Evolutionary conservation across 352 stramenopile species (phyloP).

Genomic region (Elongisporangium undulatum): DNA sequence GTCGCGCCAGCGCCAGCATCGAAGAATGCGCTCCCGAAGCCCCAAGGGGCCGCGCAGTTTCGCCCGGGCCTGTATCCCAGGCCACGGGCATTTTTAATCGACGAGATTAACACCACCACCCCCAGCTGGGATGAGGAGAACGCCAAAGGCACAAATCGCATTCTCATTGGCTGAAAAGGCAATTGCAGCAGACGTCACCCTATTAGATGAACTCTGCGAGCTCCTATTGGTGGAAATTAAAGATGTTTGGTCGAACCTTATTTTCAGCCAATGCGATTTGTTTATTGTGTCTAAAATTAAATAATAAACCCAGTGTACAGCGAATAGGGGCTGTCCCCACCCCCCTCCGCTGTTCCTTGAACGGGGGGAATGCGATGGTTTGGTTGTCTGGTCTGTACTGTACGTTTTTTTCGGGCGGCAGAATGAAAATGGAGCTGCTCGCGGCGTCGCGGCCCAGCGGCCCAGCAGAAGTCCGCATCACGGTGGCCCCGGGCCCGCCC

Average conservation of each 20-base stretch:
- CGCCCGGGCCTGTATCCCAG: not conserved
- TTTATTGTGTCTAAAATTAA: not conserved
- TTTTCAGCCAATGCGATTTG: not conserved
- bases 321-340: not conserved
- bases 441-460: not conserved
- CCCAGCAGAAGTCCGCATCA: not conserved
- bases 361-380: not conserved
- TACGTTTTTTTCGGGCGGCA: not conserved
- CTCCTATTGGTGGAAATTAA: not conserved
- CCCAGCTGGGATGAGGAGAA: not conserved
- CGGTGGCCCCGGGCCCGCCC: conserved; percentile 1
- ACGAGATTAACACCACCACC: not conserved
- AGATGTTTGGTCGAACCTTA: not conserved
- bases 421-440: conserved; percentile 4
- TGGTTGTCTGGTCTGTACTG: not conserved
- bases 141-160: not conserved
- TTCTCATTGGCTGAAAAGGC: not conserved
- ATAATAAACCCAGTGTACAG: not conserved
- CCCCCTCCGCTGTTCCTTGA: not conserved
- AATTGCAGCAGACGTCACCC: not conserved
- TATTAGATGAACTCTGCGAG: too few relatives aligned
- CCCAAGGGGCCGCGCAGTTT: not conserved
- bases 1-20: not conserved
- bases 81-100: not conserved
- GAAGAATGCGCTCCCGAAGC: not conserved